Evolutionary conservation across 2,329 filamentous ascomycete genomes (phyloP), one percentile per base, ranked within the genome.

Genomic region (Trichoderma oligosporum): DNA sequence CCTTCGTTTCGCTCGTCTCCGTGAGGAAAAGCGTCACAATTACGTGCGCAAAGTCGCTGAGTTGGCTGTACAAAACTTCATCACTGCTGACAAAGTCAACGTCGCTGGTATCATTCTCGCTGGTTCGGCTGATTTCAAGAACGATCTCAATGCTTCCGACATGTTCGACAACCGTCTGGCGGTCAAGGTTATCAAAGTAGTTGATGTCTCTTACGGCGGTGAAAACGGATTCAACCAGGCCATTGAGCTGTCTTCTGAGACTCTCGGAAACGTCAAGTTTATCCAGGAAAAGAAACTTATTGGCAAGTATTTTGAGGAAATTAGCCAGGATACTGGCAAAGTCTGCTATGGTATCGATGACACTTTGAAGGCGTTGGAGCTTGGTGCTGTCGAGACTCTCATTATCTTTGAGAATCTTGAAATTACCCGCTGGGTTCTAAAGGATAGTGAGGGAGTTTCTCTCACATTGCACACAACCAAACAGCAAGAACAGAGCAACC

Each of bases 231-330:
- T 99, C 83, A 99, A 99, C 80, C 95, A 99, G 78, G 94, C 94
- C 60, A 99, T 99, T 63, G 94, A 99, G 72, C 76, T 99, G 68
- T 88, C 94, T 24, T 84, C 91, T 7, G 95, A 99, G 80, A 99
- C 94, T 7, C 83, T 99, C 46, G 89, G 92, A 76, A 99, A 97
- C 72, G 94, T 99, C 83, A 99, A 99, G 78, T 99, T 99, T 74
- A 97, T 99, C 73, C 94, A 99, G 77, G 94, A 99, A 83, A 99
- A 99, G 88, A 99, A 97, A 80, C 85, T 99, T 62, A 99, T 99
- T 70, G 93, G 93, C 73, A 91, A 89, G 72, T 99, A 99, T 81
- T 99, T 99, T 68, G 92, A 99, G 73, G 93, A 99, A 76, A 97
- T 99, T 70, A 96, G 91, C 73, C 91, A 96, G 76, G 94, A 99